Evolutionary conservation across 2,329 filamentous ascomycete species (phyloP).

Genomic region (Arthrinium phaeospermum): DNA sequence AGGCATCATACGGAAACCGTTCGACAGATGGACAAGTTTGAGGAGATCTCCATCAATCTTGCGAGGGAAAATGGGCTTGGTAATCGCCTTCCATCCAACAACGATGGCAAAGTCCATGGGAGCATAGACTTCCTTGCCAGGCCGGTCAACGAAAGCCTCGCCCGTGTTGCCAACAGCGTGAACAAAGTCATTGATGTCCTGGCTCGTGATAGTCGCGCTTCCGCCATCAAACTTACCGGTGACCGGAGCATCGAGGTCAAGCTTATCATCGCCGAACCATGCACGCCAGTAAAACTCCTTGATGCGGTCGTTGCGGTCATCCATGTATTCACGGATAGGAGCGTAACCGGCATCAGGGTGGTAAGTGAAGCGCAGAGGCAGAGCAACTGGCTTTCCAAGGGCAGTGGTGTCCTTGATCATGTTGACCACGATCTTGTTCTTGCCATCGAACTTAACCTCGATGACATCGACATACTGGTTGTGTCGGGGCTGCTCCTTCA

Average conservation of each 20-base stretch:
- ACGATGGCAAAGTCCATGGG: constrained; percentile 99
- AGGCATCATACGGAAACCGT: constrained; percentile 97
- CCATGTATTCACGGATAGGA: constrained; percentile 97
- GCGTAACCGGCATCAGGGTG: constrained; percentile 95
- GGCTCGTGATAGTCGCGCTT: constrained; percentile 81
- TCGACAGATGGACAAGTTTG: constrained; percentile 95
- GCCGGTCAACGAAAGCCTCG: constrained; percentile 94
- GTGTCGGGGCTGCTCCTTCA: constrained; percentile 85
- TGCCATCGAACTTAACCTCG: constrained; percentile 76
- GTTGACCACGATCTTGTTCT: constrained; percentile 84
- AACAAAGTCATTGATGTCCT: constrained; percentile 98
- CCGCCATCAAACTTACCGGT: constrained; percentile 91
- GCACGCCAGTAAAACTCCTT: constrained; percentile 99
- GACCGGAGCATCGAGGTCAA: constrained; percentile 84
- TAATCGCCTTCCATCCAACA: constrained; percentile 99
- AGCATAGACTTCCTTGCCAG: constrained; percentile 90
- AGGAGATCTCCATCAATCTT: constrained; percentile 95
- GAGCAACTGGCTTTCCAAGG: constrained; percentile 78
- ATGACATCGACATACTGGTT: constrained; percentile 89
- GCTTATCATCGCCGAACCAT: constrained; percentile 89
- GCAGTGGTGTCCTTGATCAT: constrained; percentile 94
- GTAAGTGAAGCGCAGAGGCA: constrained; percentile 90
- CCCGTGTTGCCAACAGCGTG: constrained; percentile 97
- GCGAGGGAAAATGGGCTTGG: constrained; percentile 97
- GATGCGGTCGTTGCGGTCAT: constrained; percentile 93